Conservation (phyloP, 2,329 filamentous ascomycete species). For the Exophiala calicioides region DNA sequence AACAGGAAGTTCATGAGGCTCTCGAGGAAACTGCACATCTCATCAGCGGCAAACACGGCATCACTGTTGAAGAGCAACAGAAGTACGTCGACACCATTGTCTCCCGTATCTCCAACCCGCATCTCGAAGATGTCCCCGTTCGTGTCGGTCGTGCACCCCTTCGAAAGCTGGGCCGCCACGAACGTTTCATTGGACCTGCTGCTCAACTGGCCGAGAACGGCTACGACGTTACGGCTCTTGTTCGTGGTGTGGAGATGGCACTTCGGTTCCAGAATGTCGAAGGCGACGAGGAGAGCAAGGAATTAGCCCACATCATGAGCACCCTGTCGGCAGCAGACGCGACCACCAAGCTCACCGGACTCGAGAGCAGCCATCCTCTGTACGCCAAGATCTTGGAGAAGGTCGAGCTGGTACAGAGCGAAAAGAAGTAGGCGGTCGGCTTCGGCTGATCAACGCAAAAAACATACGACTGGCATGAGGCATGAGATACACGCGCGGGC, state of each 20-base stretch:
- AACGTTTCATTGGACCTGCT: slow-evolving; percentile 92
- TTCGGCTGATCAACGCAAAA: neutral
- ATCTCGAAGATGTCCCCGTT: slow-evolving; percentile 78
- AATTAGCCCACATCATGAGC: slow-evolving; percentile 84
- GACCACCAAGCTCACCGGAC: slow-evolving; percentile 76
- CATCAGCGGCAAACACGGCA: slow-evolving; percentile 84
- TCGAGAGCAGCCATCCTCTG: slow-evolving; percentile 74
- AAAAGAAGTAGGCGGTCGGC: slow-evolving; percentile 38
- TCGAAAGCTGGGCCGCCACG: slow-evolving; percentile 90
- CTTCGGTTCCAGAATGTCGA: slow-evolving; percentile 95
- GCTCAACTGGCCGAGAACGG: slow-evolving; percentile 82
- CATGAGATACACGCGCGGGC: slow-evolving; percentile 2
- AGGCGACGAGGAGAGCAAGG: slow-evolving; percentile 83
- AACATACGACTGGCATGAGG: slow-evolving; percentile 5
- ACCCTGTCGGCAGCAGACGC: slow-evolving; percentile 71
- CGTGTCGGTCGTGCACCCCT: slow-evolving; percentile 93
- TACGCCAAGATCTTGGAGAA: slow-evolving; percentile 73
- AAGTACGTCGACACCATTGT: slow-evolving; percentile 92
- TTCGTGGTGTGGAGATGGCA: slow-evolving; percentile 85
- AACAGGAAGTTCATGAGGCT: slow-evolving; percentile 74
- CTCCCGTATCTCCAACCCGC: slow-evolving; percentile 84
- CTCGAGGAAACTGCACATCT: slow-evolving; percentile 83
- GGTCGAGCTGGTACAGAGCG: slow-evolving; percentile 76
- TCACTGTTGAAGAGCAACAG: slow-evolving; percentile 71
- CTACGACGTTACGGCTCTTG: slow-evolving; percentile 69